Conservation (phyloP, 306 rosid genomes). For the Oemleria cerasiformis region DNA sequence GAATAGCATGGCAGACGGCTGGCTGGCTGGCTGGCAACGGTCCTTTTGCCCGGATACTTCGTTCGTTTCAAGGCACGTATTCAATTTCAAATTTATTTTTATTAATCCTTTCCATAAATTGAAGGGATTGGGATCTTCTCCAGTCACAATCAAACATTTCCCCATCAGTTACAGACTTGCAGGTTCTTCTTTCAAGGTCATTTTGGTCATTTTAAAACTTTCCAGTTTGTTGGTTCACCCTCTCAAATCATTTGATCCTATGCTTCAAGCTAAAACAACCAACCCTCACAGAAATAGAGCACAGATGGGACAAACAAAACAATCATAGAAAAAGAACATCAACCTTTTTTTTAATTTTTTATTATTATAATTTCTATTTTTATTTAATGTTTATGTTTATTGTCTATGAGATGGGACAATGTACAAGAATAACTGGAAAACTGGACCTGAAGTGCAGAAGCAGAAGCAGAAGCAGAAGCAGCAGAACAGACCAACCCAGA, state of each 20-base stretch:
- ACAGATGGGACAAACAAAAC: slow-evolving; percentile 20
- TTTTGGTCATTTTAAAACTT: slow-evolving; percentile 22
- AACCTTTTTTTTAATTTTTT: not conserved
- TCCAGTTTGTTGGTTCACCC: slow-evolving; percentile 29
- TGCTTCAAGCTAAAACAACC: slow-evolving; percentile 45
- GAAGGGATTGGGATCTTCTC: slow-evolving; percentile 23
- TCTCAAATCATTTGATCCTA: slow-evolving; percentile 36
- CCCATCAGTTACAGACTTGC: not conserved
- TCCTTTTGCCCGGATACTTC: slow-evolving; percentile 30
- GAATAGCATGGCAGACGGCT: slow-evolving; percentile 22
- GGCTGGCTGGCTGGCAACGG: slow-evolving; percentile 11
- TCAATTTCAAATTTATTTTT: not conserved
- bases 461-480: not conserved
- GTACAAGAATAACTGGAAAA: slow-evolving; percentile 31
- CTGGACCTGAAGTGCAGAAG: slow-evolving; percentile 14
- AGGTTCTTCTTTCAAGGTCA: not conserved
- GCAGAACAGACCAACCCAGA: slow-evolving; percentile 31
- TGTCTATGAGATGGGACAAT: slow-evolving; percentile 24
- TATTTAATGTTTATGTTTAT: not conserved
- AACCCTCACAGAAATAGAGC: not conserved
- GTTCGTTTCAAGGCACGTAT: slow-evolving; percentile 39
- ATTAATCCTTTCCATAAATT: slow-evolving; percentile 10
- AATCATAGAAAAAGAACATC: slow-evolving; percentile 1
- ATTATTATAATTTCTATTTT: not conserved
- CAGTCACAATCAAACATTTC: not conserved